Conservation (phyloP, 140 eudicot species). For the Erigeron philadelphicus region DNA sequence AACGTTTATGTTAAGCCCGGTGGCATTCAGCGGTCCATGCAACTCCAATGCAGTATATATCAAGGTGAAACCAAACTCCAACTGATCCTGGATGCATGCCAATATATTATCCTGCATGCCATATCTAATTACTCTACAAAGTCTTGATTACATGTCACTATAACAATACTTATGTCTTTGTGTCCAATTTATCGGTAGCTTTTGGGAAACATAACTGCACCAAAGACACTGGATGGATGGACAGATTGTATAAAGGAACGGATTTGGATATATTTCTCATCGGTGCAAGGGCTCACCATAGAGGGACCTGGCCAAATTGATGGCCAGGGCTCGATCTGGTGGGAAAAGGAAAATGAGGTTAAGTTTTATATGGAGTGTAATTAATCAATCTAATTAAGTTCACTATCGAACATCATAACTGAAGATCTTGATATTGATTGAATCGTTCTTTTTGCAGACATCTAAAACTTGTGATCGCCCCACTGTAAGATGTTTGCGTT, state of each 20-base stretch:
- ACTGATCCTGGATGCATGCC: too few species aligned
- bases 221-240: conserved; percentile 25
- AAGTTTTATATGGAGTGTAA: background rate
- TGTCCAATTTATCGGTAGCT: conserved; percentile 19
- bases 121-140: too few species aligned
- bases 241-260: background rate
- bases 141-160: too few species aligned
- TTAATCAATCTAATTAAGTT: background rate
- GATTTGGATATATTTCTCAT: conserved; percentile 30
- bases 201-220: conserved; percentile 33
- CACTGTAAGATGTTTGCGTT: conserved; percentile 9
- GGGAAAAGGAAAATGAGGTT: conserved; percentile 25
- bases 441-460: conserved; percentile 8
- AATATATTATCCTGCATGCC: too few species aligned
- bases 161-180: background rate
- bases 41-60: conserved; percentile 14
- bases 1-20: conserved; percentile 23
- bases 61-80: conserved; percentile 28
- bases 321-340: conserved; percentile 36
- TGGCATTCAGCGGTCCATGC: conserved; percentile 36
- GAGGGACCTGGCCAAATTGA: conserved; percentile 34
- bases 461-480: conserved; percentile 2
- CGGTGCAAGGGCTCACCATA: conserved; percentile 28
- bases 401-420: background rate
- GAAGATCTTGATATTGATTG: background rate